phyloP scores from a whole-genome alignment of 306 rosid species.

The Citrullus colocynthis region DNA sequence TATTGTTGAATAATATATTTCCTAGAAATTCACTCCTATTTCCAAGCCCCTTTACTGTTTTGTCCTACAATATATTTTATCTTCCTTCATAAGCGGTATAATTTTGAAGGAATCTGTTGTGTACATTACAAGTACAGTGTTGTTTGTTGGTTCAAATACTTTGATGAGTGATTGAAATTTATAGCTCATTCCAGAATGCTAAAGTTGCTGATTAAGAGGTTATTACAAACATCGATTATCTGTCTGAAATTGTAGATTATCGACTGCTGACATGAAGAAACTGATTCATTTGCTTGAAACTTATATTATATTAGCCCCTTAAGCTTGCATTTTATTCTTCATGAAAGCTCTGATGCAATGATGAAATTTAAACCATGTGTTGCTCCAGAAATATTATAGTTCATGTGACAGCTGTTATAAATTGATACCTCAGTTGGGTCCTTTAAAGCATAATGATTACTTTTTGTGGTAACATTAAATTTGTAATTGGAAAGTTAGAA shows the following conservation, averaged over 20 bases:
- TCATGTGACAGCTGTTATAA: not conserved
- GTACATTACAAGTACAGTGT: not conserved
- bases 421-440: not conserved
- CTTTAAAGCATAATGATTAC: not conserved
- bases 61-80: not conserved
- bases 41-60: not conserved
- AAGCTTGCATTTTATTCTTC: not conserved
- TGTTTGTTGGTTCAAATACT: not conserved
- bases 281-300: conserved; percentile 1
- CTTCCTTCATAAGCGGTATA: not conserved
- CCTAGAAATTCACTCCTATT: not conserved
- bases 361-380: not conserved
- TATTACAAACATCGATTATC: not conserved
- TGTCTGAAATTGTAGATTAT: not conserved
- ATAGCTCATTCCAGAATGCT: not conserved
- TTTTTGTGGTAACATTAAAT: not conserved
- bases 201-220: not conserved
- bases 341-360: not conserved
- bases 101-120: not conserved
- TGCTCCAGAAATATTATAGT: not conserved
- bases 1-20: not conserved
- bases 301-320: not conserved
- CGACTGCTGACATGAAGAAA: not conserved
- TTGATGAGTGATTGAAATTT: not conserved
- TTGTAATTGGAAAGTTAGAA: not conserved